A percentile compares a stretch with the other conserved stretches of the same genome.
Evolutionary conservation across 1,284 basidiomycete genomes (phyloP).

Genomic region (Papiliotrema flavescens): DNA sequence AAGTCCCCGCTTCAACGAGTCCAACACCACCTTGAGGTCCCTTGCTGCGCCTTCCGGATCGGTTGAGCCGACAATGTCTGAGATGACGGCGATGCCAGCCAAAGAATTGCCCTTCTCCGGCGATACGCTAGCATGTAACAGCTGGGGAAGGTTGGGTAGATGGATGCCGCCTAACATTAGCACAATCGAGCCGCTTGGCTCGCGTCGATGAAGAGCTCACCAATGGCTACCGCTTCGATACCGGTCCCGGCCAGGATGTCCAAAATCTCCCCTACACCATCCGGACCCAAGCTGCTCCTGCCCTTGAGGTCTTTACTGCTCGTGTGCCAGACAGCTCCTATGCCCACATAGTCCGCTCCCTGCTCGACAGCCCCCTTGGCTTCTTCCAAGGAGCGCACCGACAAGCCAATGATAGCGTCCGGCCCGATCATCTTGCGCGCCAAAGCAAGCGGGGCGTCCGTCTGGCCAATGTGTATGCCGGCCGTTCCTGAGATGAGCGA

Average conservation of each 20-base stretch:
- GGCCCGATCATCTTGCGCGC: constrained; percentile 69
- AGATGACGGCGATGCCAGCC: constrained; percentile 86
- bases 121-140: constrained; percentile 67
- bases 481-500: constrained; percentile 52
- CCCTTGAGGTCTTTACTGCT: constrained; percentile 64
- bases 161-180: constrained; percentile 70
- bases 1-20: constrained; percentile 39
- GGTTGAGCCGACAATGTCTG: constrained; percentile 71
- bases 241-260: constrained; percentile 60
- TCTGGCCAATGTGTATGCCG: constrained; percentile 88
- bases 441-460: constrained; percentile 71
- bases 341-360: constrained; percentile 76
- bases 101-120: constrained; percentile 56
- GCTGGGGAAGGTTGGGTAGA: constrained; percentile 65
- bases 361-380: constrained; percentile 53
- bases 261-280: constrained; percentile 63
- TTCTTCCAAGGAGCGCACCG: constrained; percentile 68
- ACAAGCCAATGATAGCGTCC: constrained; percentile 74
- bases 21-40: constrained; percentile 41
- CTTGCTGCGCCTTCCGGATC: constrained; percentile 61
- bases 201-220: constrained; percentile 50
- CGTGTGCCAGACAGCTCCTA: constrained; percentile 75
- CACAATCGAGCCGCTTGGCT: not conserved
- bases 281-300: constrained; percentile 59
- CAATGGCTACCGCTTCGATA: constrained; percentile 75